A percentile compares a stretch with the other conserved stretches of the same genome.
Evolutionary conservation across 176 grass and related monocot species (phyloP).

Genomic region (Musa itinerans): DNA sequence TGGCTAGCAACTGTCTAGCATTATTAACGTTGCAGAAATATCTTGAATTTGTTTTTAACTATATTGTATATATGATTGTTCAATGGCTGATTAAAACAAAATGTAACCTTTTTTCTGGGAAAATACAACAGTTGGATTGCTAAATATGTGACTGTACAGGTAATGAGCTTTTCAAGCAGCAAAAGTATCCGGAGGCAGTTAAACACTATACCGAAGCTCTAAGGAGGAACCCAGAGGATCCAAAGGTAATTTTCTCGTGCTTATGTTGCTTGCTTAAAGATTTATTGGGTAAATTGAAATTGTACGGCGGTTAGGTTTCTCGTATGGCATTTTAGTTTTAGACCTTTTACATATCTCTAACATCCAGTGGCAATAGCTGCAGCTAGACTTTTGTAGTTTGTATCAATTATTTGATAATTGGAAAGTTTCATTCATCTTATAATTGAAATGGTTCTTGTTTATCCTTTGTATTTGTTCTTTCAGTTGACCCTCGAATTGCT

Average conservation of each 20-base stretch:
- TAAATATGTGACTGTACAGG: conserved; percentile 34
- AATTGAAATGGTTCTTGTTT: background rate
- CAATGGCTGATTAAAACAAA: background rate
- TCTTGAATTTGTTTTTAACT: background rate
- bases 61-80: background rate
- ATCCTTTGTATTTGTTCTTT: background rate
- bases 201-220: conserved; percentile 93
- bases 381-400: background rate
- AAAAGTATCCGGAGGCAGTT: conserved; percentile 91
- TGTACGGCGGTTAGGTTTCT: background rate
- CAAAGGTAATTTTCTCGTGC: conserved; percentile 43
- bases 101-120: background rate
- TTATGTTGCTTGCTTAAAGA: background rate
- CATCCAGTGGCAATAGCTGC: too few relatives aligned
- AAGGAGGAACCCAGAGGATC: conserved; percentile 80
- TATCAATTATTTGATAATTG: background rate
- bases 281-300: background rate
- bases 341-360: too few relatives aligned
- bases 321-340: too few relatives aligned
- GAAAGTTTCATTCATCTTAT: background rate
- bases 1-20: too few relatives aligned
- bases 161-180: conserved; percentile 85
- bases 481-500: background rate
- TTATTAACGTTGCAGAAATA: too few relatives aligned
- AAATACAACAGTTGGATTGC: background rate